Evolutionary conservation across 2,329 filamentous ascomycete species (phyloP).

Genomic region (Fusarium lyarnte): DNA sequence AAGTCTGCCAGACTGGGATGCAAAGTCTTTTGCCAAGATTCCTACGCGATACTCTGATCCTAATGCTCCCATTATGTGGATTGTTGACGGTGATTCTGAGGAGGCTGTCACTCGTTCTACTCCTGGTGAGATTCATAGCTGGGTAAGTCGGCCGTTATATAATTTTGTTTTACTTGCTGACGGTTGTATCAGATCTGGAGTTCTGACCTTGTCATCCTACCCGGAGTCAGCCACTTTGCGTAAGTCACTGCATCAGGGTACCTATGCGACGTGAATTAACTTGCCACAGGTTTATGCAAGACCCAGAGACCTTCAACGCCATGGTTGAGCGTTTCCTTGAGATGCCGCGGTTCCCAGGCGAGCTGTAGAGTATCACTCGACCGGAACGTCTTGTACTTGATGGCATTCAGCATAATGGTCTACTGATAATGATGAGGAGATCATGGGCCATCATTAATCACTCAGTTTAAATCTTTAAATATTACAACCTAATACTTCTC

Average conservation of each 20-base stretch:
- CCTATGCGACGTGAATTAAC: not conserved
- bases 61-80: not conserved
- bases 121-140: not conserved
- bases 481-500: not conserved
- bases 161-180: not conserved
- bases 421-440: fast-evolving
- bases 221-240: conserved; percentile 12
- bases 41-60: not conserved
- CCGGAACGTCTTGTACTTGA: fast-evolving
- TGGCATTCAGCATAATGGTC: too few species aligned
- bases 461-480: fast-evolving
- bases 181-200: not conserved
- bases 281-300: not conserved
- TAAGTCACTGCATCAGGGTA: not conserved
- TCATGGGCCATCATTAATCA: fast-evolving
- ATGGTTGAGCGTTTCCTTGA: not conserved
- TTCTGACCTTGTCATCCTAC: not conserved
- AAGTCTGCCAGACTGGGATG: not conserved
- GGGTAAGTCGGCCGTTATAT: not conserved
- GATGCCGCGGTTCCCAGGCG: not conserved
- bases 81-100: not conserved
- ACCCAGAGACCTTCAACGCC: not conserved
- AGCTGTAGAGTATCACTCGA: fast-evolving
- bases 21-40: not conserved
- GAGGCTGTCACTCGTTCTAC: not conserved